Conservation (phyloP, 164 flowering plant genomes). For the Aristolochia californica region DNA sequence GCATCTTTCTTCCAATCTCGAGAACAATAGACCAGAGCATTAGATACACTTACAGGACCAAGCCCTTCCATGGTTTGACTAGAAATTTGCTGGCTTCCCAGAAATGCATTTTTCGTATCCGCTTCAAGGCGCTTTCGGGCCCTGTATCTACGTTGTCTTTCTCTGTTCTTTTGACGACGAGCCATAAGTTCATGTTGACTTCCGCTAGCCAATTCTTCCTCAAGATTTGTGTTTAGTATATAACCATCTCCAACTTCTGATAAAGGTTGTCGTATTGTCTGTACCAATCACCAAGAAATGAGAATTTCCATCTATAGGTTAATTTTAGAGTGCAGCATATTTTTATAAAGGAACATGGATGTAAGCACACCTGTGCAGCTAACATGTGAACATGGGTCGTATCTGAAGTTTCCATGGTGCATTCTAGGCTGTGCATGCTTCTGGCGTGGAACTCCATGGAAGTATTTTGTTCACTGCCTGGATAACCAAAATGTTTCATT, state of each 20-base stretch:
- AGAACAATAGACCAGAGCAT: constrained; percentile 25
- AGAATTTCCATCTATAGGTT: background rate
- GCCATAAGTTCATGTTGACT: constrained; percentile 24
- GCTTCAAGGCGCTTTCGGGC: constrained; percentile 65
- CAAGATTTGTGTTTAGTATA: constrained; percentile 5
- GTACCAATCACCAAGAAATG: background rate
- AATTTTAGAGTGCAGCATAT: background rate
- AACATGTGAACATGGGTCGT: background rate
- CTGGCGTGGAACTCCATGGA: background rate
- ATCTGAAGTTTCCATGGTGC: background rate
- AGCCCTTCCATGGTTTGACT: constrained; percentile 6
- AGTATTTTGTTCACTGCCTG: background rate
- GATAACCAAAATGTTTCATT: background rate
- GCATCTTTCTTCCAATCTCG: constrained; percentile 87
- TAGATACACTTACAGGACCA: constrained; percentile 1
- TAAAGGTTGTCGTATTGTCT: constrained; percentile 9
- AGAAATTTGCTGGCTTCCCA: constrained; percentile 12
- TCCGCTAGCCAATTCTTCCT: constrained; percentile 12
- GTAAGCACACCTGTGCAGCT: background rate
- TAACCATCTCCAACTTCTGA: constrained; percentile 14
- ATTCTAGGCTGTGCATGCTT: background rate
- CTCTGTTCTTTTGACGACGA: constrained; percentile 68
- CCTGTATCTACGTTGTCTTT: constrained; percentile 76
- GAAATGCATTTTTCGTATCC: constrained; percentile 18
- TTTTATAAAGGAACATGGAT: background rate